Evolutionary conservation across 1,284 basidiomycete species (phyloP).

Genomic region (Moesziomyces globuligerus): DNA sequence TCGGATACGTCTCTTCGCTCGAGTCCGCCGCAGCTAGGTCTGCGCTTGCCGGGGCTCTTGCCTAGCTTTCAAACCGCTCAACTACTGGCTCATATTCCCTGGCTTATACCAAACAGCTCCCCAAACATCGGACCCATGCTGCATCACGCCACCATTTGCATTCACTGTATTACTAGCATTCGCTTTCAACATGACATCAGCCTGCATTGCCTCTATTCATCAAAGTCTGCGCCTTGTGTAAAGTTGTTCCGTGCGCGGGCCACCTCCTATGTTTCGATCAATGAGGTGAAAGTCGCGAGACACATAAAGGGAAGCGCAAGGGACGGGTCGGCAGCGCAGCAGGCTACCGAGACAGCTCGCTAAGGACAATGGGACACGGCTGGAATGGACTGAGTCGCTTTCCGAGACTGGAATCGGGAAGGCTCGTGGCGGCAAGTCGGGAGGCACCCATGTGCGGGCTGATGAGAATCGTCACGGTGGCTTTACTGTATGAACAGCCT

Average conservation of each 20-base stretch:
- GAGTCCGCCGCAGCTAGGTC: slow-evolving; percentile 2
- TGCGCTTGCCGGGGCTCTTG: slow-evolving; percentile 8
- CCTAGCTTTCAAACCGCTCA: not conserved
- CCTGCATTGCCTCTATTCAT: not conserved
- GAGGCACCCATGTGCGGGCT: no score
- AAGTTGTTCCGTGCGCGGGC: no score
- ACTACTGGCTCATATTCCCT: not conserved
- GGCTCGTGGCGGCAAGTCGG: no score
- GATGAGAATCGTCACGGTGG: no score
- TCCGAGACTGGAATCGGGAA: no score
- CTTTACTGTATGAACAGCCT: no score
- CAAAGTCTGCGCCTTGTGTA: not conserved
- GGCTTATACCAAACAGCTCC: not conserved
- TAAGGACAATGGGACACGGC: no score
- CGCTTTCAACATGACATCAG: not conserved
- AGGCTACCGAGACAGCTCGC: no score
- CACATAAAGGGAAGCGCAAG: no score
- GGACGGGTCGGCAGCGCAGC: no score
- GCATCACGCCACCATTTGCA: not conserved
- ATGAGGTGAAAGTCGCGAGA: no score
- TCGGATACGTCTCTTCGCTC: not conserved
- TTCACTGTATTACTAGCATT: not conserved
- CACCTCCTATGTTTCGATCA: not conserved
- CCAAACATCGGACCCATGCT: not conserved
- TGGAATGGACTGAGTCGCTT: no score